Evolutionary conservation across 192 early-diverging fungal genomes (phyloP).

Genomic region (Diversispora eburnea): DNA sequence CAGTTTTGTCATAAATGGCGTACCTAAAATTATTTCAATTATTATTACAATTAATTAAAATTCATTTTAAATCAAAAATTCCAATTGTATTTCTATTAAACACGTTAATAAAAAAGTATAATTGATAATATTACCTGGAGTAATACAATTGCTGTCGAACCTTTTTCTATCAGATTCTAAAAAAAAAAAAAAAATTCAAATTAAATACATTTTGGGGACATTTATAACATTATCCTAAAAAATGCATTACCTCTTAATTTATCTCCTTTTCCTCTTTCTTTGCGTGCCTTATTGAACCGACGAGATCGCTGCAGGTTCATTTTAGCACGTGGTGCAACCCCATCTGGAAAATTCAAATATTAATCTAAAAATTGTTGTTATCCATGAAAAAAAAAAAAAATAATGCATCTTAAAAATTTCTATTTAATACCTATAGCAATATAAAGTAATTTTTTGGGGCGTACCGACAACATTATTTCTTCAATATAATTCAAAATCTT

Average conservation of each 20-base stretch:
- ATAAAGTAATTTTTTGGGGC: conserved; percentile 92
- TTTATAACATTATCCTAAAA: not conserved
- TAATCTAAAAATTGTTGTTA: not conserved
- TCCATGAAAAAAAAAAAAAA: not conserved
- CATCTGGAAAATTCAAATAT: conserved; percentile 49
- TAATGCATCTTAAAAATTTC: not conserved
- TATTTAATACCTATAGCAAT: conserved; percentile 87
- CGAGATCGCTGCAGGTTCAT: conserved; percentile 99
- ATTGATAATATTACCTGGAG: conserved; percentile 56
- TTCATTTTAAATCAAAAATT: not conserved
- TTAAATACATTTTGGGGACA: conserved; percentile 25
- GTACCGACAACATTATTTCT: conserved; percentile 85
- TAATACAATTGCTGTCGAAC: conserved; percentile 98
- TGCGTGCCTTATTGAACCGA: conserved; percentile 91
- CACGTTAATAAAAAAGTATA: not conserved
- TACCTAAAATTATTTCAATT: conserved; percentile 43
- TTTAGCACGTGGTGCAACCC: conserved; percentile 98
- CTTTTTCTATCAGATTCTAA: conserved; percentile 56
- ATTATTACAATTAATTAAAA: not conserved
- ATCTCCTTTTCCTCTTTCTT: conserved; percentile 70
- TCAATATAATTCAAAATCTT: conserved; percentile 97
- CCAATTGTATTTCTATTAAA: not conserved
- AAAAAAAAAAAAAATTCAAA: not conserved
- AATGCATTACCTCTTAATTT: conserved; percentile 37
- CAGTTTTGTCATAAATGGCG: conserved; percentile 91